Evolutionary conservation across 805 yeast genomes (phyloP).

Genomic region (Groenewaldozyma tartarivorans): DNA sequence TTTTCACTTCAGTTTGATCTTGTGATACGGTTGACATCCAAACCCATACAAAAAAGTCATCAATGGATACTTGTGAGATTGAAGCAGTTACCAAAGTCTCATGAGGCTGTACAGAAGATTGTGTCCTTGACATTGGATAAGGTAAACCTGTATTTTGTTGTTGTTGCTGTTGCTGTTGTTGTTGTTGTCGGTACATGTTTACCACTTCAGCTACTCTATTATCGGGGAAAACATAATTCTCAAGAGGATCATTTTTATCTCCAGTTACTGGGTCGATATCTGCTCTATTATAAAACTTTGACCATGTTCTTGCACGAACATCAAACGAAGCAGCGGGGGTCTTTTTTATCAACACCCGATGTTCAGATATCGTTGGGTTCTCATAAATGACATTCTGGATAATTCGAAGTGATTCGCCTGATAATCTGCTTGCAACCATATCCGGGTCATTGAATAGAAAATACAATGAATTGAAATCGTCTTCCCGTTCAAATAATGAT

Average conservation of each 20-base stretch:
- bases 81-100: conserved; percentile 29
- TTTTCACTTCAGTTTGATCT: conserved; percentile 59
- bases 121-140: conserved; percentile 26
- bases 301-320: conserved; percentile 21
- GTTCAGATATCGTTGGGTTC: conserved; percentile 20
- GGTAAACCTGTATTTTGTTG: conserved; percentile 20
- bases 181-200: conserved; percentile 22
- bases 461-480: conserved; percentile 67
- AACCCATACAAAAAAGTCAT: conserved; percentile 86
- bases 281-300: conserved; percentile 21
- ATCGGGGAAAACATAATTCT: conserved; percentile 24
- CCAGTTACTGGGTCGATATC: conserved; percentile 21
- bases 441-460: conserved; percentile 51
- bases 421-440: conserved; percentile 47
- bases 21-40: conserved; percentile 73
- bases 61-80: conserved; percentile 60
- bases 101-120: conserved; percentile 1
- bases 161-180: conserved; percentile 16
- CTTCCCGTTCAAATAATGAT: conserved; percentile 60
- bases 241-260: conserved; percentile 19
- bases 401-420: conserved; percentile 62
- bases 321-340: conserved; percentile 17
- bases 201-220: conserved; percentile 8
- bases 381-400: conserved; percentile 30
- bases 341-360: conserved; percentile 15